Base-by-base conservation (phyloP, 768 basidiomycete genomes). In the Fistulinella prunicolor region DNA sequence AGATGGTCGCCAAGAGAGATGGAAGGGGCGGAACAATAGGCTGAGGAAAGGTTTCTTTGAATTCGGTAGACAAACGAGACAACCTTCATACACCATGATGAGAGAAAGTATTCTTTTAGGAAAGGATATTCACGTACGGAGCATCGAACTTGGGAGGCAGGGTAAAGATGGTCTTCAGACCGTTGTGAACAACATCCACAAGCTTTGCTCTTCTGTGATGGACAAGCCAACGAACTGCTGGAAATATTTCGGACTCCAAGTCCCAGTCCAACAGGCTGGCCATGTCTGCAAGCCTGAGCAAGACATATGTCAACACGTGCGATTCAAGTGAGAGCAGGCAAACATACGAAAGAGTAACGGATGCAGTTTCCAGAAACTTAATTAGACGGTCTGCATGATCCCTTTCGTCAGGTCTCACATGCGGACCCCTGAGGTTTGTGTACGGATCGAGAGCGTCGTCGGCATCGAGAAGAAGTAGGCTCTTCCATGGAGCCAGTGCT, bases 151-250 rank as follows among this genome's bases (percentile, higher is more conserved):
- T 80, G 3, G 82, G 75, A 14, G 89, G 79, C 35, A 94, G 73
- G 4, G 82, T 77, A 58, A 94, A 96, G 0, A 91, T 78, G 0
- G 89, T 94, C 66, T 89, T 86, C 37, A 97, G 66, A 38, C 84
- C 80, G 4, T 68, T 71, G 58, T 93, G 89, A 26, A 98, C 81
- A 16, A 83, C 79, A 53, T 97, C 94, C 36, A 96, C 85, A 22
- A 98, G 73, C 57, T 91, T 91, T 6, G 92, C 95, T 59, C 90
- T 80, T 44, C 90, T 79, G 67, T 94, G 93, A 50, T 90, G 84
- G 24, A 97, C 88, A 24, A 99, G 75, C 80, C 93, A 93, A 16
- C 91, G 81, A 9, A 95, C 94, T n/a, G 89, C 82, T 1, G 93
- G 89, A 60, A 88, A 89, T 1, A 95, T 77, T 57, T 95, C 90